phyloP scores from a whole-genome alignment of 1,139 yeast genomes.

The Saccharomyces hybrid region DNA sequence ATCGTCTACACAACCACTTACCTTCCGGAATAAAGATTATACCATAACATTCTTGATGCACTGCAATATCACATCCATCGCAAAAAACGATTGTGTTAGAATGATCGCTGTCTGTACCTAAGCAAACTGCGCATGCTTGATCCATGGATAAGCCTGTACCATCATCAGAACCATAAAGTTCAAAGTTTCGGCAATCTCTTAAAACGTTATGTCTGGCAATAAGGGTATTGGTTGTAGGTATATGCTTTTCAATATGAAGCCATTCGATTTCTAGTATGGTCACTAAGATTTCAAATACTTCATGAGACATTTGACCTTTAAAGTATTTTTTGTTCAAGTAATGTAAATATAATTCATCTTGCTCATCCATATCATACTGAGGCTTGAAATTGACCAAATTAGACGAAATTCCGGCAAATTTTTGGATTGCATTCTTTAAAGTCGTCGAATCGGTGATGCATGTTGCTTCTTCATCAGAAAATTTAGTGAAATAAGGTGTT shows the following conservation, averaged over 20 bases:
- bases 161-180: constrained; percentile 63
- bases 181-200: constrained; percentile 30
- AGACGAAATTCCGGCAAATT: constrained; percentile 23
- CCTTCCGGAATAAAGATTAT: constrained; percentile 96
- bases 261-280: constrained; percentile 74
- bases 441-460: not conserved
- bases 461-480: not conserved
- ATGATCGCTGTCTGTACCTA: constrained; percentile 76
- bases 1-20: constrained; percentile 87
- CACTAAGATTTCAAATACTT: constrained; percentile 66
- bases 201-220: constrained; percentile 16
- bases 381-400: constrained; percentile 33
- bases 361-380: constrained; percentile 90
- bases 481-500: constrained; percentile 14
- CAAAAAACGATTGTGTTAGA: constrained; percentile 90
- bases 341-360: constrained; percentile 54
- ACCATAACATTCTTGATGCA: constrained; percentile 97
- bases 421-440: not conserved
- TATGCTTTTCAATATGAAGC: constrained; percentile 54
- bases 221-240: constrained; percentile 34
- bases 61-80: constrained; percentile 95
- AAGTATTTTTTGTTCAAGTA: constrained; percentile 31
- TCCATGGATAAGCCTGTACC: constrained; percentile 63
- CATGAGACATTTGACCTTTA: constrained; percentile 43
- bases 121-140: constrained; percentile 82